Percentiles rank a stretch among this genome's conserved stretches.
These are phyloP conservation scores for Alternaria gaisen DNA, from an alignment of 2,329 filamentous ascomycete species.

Conservation along the genomic window DNA sequence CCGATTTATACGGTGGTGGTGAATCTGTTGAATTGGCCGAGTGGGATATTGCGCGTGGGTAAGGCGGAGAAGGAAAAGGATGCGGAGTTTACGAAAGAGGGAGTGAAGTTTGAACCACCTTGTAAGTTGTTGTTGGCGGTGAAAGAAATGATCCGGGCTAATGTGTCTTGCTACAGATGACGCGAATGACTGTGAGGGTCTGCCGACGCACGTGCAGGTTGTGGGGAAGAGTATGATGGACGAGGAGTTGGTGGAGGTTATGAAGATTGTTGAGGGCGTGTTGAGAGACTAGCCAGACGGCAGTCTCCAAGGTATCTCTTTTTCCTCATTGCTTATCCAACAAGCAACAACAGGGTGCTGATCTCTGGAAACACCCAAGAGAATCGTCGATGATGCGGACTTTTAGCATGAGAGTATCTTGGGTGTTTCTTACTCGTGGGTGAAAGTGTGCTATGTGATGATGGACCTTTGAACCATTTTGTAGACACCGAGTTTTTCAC, in stretches of 20 bases:
- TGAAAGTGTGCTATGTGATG: neutral
- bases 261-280: slow-evolving; percentile 43
- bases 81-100: slow-evolving; percentile 38
- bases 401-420: neutral
- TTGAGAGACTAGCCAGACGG: slow-evolving; percentile 10
- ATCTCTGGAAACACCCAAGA: neutral
- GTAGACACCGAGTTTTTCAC: neutral
- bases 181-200: slow-evolving; percentile 57
- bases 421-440: neutral
- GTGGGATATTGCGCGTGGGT: slow-evolving; percentile 59
- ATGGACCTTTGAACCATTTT: neutral
- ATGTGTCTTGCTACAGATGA: slow-evolving; percentile 9
- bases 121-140: slow-evolving; percentile 39
- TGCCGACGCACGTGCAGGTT: slow-evolving; percentile 59
- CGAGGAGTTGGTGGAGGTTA: slow-evolving; percentile 54
- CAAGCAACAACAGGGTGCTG: neutral
- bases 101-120: slow-evolving; percentile 46
- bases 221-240: slow-evolving; percentile 58
- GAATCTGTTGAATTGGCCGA: slow-evolving; percentile 65
- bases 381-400: neutral
- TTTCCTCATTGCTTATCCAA: neutral
- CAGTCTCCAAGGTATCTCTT: neutral
- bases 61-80: slow-evolving; percentile 56
- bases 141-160: neutral
- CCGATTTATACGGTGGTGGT: slow-evolving; percentile 60